Evolutionary conservation across 2,329 filamentous ascomycete species (phyloP).

Genomic region (Alternaria angustiovoidea): DNA sequence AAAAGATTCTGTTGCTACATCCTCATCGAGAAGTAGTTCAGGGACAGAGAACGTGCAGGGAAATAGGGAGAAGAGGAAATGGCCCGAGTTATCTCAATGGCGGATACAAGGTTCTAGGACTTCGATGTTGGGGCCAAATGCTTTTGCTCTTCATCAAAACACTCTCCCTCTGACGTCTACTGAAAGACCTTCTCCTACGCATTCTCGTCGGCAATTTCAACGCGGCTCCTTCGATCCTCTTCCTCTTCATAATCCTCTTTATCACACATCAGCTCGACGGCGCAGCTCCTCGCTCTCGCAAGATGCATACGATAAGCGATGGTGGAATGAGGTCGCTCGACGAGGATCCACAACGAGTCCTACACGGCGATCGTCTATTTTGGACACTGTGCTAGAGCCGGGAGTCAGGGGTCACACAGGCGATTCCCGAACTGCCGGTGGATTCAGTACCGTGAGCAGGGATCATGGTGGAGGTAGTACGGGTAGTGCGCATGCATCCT

Average conservation of each 20-base stretch:
- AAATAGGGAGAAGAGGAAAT: neutral
- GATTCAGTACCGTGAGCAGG: neutral
- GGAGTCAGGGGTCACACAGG: neutral
- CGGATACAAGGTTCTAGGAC: neutral
- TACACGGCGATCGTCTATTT: slow-evolving; percentile 11
- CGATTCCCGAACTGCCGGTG: neutral
- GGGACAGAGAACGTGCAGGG: neutral
- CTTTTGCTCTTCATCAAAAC: neutral
- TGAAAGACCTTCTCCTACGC: neutral
- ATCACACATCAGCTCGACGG: neutral
- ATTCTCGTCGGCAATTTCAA: neutral
- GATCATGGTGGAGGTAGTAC: neutral
- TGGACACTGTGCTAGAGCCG: slow-evolving; percentile 20
- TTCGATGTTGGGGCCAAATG: neutral
- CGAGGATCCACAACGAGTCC: slow-evolving; percentile 7
- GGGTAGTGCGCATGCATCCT: neutral
- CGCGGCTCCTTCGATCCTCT: neutral
- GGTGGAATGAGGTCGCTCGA: slow-evolving; percentile 16
- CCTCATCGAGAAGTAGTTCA: neutral
- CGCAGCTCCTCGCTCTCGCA: neutral
- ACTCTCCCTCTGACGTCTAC: slow-evolving; percentile 2
- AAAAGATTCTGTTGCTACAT: neutral
- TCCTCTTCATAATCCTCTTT: neutral
- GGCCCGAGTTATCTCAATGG: neutral
- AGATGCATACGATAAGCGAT: slow-evolving; percentile 9